Percentiles rank a stretch among this genome's conserved stretches.
These are phyloP conservation scores for Toxicodendron radicans DNA, from an alignment of 345 rosid genomes.

Conservation along the genomic window DNA sequence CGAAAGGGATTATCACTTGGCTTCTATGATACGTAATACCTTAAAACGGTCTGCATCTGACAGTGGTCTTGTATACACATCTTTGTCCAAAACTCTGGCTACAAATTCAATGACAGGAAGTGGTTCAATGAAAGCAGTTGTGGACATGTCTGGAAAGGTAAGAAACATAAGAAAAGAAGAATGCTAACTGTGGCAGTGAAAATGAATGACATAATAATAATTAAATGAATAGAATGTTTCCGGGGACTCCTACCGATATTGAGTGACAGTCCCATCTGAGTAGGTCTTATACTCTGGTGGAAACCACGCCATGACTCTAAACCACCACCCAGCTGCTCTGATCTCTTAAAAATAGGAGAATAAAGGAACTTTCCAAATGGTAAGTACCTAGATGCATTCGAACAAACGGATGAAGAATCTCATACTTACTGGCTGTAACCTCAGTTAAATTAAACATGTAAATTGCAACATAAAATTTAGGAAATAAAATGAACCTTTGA, in stretches of 20 bases:
- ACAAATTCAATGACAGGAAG: conserved; percentile 42
- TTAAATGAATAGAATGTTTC: neutral
- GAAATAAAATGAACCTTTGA: conserved; percentile 20
- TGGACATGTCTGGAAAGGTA: conserved; percentile 32
- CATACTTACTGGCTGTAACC: neutral
- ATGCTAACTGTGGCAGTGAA: neutral
- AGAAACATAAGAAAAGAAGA: neutral
- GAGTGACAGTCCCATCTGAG: conserved; percentile 48
- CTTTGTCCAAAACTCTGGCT: conserved; percentile 33
- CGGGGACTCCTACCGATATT: conserved; percentile 35
- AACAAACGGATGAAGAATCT: neutral
- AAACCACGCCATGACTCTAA: conserved; percentile 46
- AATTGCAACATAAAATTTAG: neutral
- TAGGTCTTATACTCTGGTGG: conserved; percentile 47
- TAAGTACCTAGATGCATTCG: conserved; percentile 20
- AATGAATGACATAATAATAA: neutral
- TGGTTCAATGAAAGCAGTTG: conserved; percentile 40
- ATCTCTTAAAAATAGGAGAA: conserved; percentile 30
- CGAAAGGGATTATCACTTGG: neutral
- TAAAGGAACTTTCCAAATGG: conserved; percentile 40
- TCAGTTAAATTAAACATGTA: neutral
- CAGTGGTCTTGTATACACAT: conserved; percentile 37
- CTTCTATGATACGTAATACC: conserved; percentile 19
- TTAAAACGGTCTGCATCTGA: conserved; percentile 42
- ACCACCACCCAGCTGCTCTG: conserved; percentile 34